Evolutionary conservation across 2,329 filamentous ascomycete species (phyloP), one percentile per base, ranked within the genome.

Genomic region (Hypoxylon sp.): DNA sequence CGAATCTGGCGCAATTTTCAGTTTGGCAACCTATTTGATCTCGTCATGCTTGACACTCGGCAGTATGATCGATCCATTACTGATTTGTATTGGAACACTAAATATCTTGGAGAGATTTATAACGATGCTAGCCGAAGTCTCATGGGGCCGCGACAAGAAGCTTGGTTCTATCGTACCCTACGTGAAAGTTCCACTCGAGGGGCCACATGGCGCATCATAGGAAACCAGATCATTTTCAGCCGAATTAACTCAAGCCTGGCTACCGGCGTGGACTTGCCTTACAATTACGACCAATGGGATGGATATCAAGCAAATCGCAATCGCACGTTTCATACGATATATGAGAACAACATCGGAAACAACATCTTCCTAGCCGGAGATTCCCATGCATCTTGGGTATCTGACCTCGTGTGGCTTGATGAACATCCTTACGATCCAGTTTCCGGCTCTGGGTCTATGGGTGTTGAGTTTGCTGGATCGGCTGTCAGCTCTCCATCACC

Each of bases 91-190:
- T 87, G 85, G 83, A 91, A 91, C 75, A 86, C 84, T 0, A 81
- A 86, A 60, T 91, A 91, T 75, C 78, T 93, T 58, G 73, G 87
- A 38, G 72, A 73, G 13, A 73, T 76, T 48, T 70, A 74, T 28
- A 86, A 92, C 66, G 90, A 93, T 60, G 87, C 89, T 1, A 85
- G 88, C 13, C 87, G 91, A 4, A 87, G 86, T 0, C 80, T 94
- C 72, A 93, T 94, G 90, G 91, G 91, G 1, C 81, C 84, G 0
- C 84, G 87, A 2, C 91, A 94, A 75, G 91, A 94, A 77, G 86
- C 87, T 70, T 94, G 92, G 91, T 90, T 93, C 78, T 91, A 91
- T 76, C 82, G 82, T 36, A 81, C 82, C 32, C 81, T 92, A 3
- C 82, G 82, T 5, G 78, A 85, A 51, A 90, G 88, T 2, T 82